Conservation (phyloP, 2,329 filamentous ascomycete genomes). For the Hymenotorrendiella dingleyae region DNA sequence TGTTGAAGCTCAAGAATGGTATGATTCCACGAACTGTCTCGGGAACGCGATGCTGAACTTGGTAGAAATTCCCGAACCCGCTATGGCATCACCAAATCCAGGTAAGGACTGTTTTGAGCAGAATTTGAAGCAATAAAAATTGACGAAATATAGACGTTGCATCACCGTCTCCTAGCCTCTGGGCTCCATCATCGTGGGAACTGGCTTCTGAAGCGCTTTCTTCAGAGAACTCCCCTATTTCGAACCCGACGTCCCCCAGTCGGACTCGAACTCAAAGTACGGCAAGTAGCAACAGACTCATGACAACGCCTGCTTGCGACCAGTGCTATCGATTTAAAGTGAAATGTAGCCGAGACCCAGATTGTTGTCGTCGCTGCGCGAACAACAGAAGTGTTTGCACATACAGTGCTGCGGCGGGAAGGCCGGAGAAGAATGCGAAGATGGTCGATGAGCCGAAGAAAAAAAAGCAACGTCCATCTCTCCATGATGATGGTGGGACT, state of each 20-base stretch:
- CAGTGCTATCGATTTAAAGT: constrained; percentile 9
- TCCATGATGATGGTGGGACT: neutral
- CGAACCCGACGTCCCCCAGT: constrained; percentile 2
- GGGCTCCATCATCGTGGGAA: constrained; percentile 5
- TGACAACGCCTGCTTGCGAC: constrained; percentile 6
- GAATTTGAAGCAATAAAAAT: neutral
- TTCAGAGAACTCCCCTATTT: constrained; percentile 3
- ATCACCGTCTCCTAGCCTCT: constrained; percentile 3
- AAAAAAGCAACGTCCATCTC: neutral
- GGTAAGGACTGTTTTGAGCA: neutral
- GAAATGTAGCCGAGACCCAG: constrained; percentile 7
- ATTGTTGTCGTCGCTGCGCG: constrained; percentile 6
- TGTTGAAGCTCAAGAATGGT: constrained; percentile 5
- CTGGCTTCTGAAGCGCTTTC: constrained; percentile 4
- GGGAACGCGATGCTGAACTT: neutral
- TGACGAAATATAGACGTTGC: neutral
- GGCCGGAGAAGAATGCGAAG: neutral
- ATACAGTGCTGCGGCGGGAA: constrained; percentile 3
- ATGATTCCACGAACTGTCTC: neutral
- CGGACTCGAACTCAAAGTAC: constrained; percentile 2
- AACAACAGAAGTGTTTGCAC: constrained; percentile 7
- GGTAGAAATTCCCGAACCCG: constrained; percentile 1
- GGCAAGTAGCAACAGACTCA: constrained; percentile 1
- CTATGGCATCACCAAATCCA: constrained; percentile 1
- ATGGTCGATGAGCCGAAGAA: neutral